These are phyloP conservation scores for Acaromyces ingoldii DNA, from an alignment of 1,284 basidiomycete genomes.

Conservation along the genomic window DNA sequence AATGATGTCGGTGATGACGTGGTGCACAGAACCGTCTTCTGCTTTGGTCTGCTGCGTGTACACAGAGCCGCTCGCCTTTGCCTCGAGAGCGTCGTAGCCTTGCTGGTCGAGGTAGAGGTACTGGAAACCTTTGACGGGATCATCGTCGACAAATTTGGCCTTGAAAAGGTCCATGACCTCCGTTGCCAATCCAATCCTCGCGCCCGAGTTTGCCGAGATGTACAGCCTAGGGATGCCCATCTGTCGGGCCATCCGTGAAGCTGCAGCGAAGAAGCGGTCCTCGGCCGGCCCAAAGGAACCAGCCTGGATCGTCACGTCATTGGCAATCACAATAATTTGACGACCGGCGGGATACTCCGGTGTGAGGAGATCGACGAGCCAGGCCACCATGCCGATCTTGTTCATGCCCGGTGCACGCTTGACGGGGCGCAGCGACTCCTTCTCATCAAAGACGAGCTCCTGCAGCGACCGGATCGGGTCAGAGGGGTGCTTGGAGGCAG, in stretches of 20 bases:
- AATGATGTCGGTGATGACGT: conserved; percentile 94
- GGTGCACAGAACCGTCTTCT: conserved; percentile 75
- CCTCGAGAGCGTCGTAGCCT: conserved; percentile 57
- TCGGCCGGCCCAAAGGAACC: conserved; percentile 95
- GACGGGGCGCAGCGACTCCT: conserved; percentile 82
- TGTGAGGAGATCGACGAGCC: conserved; percentile 88
- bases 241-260: conserved; percentile 84
- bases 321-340: conserved; percentile 82
- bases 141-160: conserved; percentile 78
- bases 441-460: conserved; percentile 90
- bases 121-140: conserved; percentile 89
- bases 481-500: conserved; percentile 55
- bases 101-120: conserved; percentile 77
- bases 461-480: conserved; percentile 69
- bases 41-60: conserved; percentile 73
- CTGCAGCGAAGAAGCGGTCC: conserved; percentile 93
- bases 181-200: conserved; percentile 91
- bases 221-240: conserved; percentile 38
- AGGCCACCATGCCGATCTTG: conserved; percentile 94
- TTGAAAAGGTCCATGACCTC: conserved; percentile 85
- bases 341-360: conserved; percentile 91
- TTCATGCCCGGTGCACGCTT: conserved; percentile 89
- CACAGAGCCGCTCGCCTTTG: conserved; percentile 61
- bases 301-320: conserved; percentile 98
- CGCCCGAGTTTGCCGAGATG: conserved; percentile 49